Conservation (phyloP, 768 basidiomycete genomes). For the Fibroporia radiculosa region DNA sequence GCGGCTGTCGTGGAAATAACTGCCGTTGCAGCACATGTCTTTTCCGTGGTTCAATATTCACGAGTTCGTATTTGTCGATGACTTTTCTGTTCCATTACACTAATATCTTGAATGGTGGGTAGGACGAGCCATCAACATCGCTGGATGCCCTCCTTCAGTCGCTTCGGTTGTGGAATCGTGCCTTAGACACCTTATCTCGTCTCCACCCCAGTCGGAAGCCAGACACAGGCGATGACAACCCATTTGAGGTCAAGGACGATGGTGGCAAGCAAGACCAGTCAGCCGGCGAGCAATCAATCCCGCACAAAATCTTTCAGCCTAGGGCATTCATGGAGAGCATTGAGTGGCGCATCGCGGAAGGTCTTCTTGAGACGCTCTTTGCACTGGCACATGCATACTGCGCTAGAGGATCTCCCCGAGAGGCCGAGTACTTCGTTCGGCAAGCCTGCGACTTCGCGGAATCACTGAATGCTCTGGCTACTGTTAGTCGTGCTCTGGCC, state of each 20-base stretch:
- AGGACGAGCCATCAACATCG: slow-evolving; percentile 58
- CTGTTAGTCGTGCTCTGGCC: slow-evolving; percentile 58
- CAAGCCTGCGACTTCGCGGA: slow-evolving; percentile 71
- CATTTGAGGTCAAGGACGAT: slow-evolving; percentile 43
- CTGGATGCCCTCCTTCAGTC: slow-evolving; percentile 58
- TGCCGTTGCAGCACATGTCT: slow-evolving; percentile 64
- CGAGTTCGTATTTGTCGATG: slow-evolving; percentile 35
- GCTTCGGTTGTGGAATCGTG: slow-evolving; percentile 75
- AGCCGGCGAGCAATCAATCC: slow-evolving; percentile 5
- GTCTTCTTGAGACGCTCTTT: slow-evolving; percentile 59
- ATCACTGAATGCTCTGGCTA: slow-evolving; percentile 55
- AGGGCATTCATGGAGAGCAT: slow-evolving; percentile 41
- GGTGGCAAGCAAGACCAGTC: slow-evolving; percentile 24
- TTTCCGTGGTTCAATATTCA: slow-evolving; percentile 59
- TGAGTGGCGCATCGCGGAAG: slow-evolving; percentile 74
- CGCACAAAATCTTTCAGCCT: slow-evolving; percentile 15
- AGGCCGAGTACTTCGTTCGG: slow-evolving; percentile 77
- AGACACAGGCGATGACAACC: slow-evolving; percentile 35
- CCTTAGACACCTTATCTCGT: slow-evolving; percentile 58
- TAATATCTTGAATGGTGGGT: neutral
- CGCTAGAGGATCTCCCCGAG: slow-evolving; percentile 71
- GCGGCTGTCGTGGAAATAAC: slow-evolving; percentile 57
- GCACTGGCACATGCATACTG: slow-evolving; percentile 59
- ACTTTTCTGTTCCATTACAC: neutral
- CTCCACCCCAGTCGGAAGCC: slow-evolving; percentile 34